Percentiles rank a stretch among this genome's conserved stretches.
Evolutionary conservation across 257 asterid genomes (phyloP).

Genomic region (Solanum sejunctum): DNA sequence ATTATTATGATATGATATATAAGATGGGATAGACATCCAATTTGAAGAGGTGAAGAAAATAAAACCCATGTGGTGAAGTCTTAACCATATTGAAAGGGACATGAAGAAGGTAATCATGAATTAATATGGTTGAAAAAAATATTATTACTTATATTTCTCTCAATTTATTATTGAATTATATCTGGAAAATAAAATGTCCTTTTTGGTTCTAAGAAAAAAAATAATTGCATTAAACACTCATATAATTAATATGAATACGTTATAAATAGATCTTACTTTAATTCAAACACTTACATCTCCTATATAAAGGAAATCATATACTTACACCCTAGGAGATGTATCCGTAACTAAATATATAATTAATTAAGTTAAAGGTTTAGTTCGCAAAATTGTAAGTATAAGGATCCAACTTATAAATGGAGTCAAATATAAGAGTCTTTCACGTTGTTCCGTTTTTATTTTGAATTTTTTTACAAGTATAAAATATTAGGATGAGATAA

Average conservation of each 20-base stretch:
- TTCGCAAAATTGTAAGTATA: no score
- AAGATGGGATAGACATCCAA: neutral
- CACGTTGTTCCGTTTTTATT: no score
- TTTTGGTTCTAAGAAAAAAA: no score
- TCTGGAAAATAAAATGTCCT: no score
- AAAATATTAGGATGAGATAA: no score
- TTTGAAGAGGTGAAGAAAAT: neutral
- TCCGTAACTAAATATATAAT: neutral
- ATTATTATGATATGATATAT: neutral
- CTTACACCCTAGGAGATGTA: neutral
- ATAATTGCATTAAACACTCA: no score
- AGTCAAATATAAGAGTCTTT: no score
- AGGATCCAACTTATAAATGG: no score
- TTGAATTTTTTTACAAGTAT: no score
- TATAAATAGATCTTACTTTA: no score
- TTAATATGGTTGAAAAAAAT: neutral
- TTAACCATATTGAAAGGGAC: neutral
- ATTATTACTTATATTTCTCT: neutral
- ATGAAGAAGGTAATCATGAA: neutral
- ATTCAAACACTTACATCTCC: neutral
- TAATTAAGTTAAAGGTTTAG: neutral
- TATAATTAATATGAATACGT: no score
- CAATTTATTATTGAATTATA: neutral
- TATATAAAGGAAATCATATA: no score
- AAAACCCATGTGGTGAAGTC: neutral